Conservation (phyloP, 2,329 filamentous ascomycete species). For the Coleophoma cylindrospora region DNA sequence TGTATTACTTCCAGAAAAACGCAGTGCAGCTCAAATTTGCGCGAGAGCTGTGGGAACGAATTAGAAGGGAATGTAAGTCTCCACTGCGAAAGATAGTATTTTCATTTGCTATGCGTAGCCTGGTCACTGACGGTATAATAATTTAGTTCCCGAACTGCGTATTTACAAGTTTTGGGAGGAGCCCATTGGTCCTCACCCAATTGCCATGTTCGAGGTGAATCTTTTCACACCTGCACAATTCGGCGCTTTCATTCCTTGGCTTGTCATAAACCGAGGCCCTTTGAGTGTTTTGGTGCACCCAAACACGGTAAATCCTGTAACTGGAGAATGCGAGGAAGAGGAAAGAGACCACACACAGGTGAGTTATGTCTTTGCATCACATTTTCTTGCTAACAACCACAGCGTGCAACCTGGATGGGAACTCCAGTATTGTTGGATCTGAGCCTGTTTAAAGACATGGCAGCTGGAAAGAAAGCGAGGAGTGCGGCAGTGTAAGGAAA, state of each 20-base stretch:
- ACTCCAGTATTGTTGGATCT: slow-evolving; percentile 58
- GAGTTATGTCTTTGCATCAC: slow-evolving; percentile 36
- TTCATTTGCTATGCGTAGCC: not conserved
- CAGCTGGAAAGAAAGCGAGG: slow-evolving; percentile 1
- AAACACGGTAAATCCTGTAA: slow-evolving; percentile 62
- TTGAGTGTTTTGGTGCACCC: slow-evolving; percentile 78
- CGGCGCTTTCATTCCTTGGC: slow-evolving; percentile 82
- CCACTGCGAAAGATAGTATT: not conserved
- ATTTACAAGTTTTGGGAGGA: slow-evolving; percentile 74
- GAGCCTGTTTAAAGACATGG: slow-evolving; percentile 35
- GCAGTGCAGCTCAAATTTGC: slow-evolving; percentile 62
- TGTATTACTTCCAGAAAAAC: slow-evolving; percentile 72
- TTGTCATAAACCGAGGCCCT: slow-evolving; percentile 76
- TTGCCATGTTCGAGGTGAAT: slow-evolving; percentile 92
- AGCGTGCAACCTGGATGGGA: slow-evolving; percentile 69
- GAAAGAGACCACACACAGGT: slow-evolving; percentile 26
- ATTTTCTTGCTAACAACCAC: slow-evolving; percentile 45
- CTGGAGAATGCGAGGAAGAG: slow-evolving; percentile 28
- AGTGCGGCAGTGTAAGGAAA: not conserved
- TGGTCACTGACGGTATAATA: not conserved
- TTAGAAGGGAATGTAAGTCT: slow-evolving; percentile 69
- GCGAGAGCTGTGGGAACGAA: slow-evolving; percentile 68
- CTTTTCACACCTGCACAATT: slow-evolving; percentile 82
- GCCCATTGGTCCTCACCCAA: slow-evolving; percentile 75
- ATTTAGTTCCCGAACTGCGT: slow-evolving; percentile 72